Evolutionary conservation across 306 rosid species (phyloP), one percentile per base, ranked within the genome.

Genomic region (Psophocarpus tetragonolobus): DNA sequence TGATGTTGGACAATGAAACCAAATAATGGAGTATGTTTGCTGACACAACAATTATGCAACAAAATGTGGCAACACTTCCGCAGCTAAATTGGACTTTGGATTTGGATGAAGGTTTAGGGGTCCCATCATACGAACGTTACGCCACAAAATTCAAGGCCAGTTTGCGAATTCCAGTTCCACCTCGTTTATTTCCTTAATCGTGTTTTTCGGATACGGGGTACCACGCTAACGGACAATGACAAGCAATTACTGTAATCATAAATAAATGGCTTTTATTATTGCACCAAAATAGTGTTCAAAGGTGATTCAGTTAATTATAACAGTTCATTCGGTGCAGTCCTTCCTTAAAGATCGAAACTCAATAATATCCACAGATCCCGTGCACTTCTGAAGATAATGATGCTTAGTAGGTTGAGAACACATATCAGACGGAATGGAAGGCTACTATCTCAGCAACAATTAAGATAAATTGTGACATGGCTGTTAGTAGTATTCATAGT

Each of bases 41-140:
- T 54, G 33, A 64, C 78, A 57, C 85, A 69, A 63, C 7, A 85
- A 79, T 60, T 71, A 29, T 84, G 90, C 90, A 82, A 65, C 62
- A 18, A 71, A 80, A 80, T 63, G 76, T 61, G 84, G 81, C 91
- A 60, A 58, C 58, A 39, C 35, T 81, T 75, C 47, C 87, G 86
- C 75, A 71, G 63, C 64, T 61, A 51, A 15, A 67, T 32, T 82
- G 50, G 70, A 65, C 66, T 81, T 76, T 66, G 32, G 48, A 45
- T 14, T 32, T 64, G 13, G 13, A 24, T 21, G 71, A 32, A 26
- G 14, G 0, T 17, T 38, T 35, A 14, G 6, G 85, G 84, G 76
- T 30, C 54, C 56, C 58, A 35, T 26, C 41, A 23, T 10, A n/a
- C 1, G 17, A 18, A 17, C 6, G 41, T 60, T 57, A 47, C 38